Evolutionary conservation across 2,329 filamentous ascomycete species (phyloP).

Genomic region (Diaporthe helianthi): DNA sequence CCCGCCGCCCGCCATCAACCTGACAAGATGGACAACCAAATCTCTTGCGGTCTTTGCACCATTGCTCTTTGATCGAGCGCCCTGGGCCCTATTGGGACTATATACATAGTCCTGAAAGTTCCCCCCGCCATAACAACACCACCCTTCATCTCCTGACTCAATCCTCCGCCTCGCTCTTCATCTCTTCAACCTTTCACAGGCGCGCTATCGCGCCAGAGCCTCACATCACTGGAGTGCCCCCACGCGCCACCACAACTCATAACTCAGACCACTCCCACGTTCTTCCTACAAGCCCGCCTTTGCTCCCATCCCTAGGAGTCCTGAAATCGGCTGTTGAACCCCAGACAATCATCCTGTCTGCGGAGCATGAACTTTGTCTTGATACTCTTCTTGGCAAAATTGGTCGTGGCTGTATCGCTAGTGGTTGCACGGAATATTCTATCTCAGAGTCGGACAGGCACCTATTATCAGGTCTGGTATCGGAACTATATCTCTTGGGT

Average conservation of each 20-base stretch:
- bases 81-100: conserved; percentile 25
- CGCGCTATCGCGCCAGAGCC: conserved; percentile 1
- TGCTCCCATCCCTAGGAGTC: background rate
- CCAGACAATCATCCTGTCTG: background rate
- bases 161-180: background rate
- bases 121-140: conserved; percentile 1
- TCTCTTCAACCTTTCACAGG: background rate
- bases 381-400: conserved; percentile 28
- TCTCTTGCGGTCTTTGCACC: conserved; percentile 18
- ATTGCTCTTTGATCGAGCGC: conserved; percentile 34
- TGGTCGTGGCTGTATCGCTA: conserved; percentile 14
- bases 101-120: conserved; percentile 6
- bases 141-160: conserved; percentile 9
- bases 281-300: background rate
- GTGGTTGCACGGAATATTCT: conserved; percentile 25
- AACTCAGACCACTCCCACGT: conserved; percentile 5
- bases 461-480: conserved; percentile 5
- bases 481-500: background rate
- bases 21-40: conserved; percentile 33
- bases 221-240: conserved; percentile 10
- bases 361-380: conserved; percentile 34
- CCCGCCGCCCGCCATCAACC: conserved; percentile 8
- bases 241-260: conserved; percentile 9
- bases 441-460: conserved; percentile 11
- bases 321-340: background rate